phyloP scores from a whole-genome alignment of 2,329 filamentous ascomycete species.

The Fusarium goolgardi region DNA sequence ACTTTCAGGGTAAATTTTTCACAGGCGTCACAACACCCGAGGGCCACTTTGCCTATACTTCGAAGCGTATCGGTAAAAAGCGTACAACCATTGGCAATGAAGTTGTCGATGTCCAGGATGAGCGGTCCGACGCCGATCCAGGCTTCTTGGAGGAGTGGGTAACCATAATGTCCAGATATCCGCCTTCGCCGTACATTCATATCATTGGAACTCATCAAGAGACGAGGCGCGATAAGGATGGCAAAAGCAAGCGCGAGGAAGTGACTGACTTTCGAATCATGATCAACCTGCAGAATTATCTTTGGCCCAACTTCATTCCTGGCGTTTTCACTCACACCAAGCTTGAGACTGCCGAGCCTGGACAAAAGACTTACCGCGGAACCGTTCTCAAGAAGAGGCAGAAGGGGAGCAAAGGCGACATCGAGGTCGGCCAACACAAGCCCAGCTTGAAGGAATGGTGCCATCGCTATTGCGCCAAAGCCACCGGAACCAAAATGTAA shows the following conservation, averaged over 20 bases:
- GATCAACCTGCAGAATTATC: conserved; percentile 39
- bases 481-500: conserved; percentile 32
- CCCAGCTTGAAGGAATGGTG: conserved; percentile 39
- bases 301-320: conserved; percentile 36
- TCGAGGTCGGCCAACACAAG: conserved; percentile 38
- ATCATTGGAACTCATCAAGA: conserved; percentile 33
- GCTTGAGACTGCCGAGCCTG: conserved; percentile 30
- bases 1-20: background rate
- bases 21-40: conserved; percentile 18
- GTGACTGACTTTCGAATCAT: conserved; percentile 38
- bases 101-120: conserved; percentile 24
- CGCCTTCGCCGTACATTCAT: conserved; percentile 40
- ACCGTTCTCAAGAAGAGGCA: conserved; percentile 34
- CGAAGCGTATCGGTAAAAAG: conserved; percentile 28
- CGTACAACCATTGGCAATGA: conserved; percentile 36
- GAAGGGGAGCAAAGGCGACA: conserved; percentile 27
- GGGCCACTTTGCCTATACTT: conserved; percentile 16
- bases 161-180: conserved; percentile 16
- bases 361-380: conserved; percentile 40
- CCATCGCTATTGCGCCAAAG: conserved; percentile 38
- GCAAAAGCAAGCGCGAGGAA: conserved; percentile 24
- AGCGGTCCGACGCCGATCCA: conserved; percentile 34
- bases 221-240: conserved; percentile 30
- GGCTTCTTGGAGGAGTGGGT: conserved; percentile 29
- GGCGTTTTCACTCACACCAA: background rate